phyloP scores from a whole-genome alignment of 306 rosid species.

The Nissolia schottii region DNA sequence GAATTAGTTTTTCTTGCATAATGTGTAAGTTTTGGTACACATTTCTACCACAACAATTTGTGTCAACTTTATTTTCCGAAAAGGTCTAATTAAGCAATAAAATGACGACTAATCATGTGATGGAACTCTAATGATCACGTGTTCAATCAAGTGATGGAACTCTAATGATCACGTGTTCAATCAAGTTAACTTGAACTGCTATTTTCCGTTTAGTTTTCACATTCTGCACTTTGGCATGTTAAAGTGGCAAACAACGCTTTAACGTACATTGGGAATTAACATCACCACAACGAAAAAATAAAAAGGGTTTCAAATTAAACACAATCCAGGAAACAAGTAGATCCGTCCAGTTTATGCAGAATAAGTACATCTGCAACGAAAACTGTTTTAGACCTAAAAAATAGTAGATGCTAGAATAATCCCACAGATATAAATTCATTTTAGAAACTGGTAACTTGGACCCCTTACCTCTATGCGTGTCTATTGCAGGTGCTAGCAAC shows the following conservation, averaged over 20 bases:
- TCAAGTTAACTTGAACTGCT: background rate
- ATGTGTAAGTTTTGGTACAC: background rate
- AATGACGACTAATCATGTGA: background rate
- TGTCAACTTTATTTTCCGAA: background rate
- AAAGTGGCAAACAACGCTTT: too few species aligned
- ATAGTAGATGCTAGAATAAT: background rate
- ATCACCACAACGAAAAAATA: background rate
- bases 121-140: background rate
- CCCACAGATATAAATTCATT: background rate
- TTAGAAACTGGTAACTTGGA: background rate
- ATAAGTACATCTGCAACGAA: too few species aligned
- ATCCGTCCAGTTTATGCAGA: background rate
- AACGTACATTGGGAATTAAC: background rate
- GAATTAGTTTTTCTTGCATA: background rate
- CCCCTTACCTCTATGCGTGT: background rate
- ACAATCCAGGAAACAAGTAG: background rate
- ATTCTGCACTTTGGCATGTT: background rate
- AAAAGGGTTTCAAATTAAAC: background rate
- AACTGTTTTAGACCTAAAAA: too few species aligned
- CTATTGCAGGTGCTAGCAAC: background rate
- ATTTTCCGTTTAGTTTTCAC: background rate
- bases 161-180: background rate
- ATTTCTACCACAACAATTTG: background rate
- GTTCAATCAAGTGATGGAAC: background rate
- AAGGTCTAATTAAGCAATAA: background rate